Conservation (phyloP, 208 protist genomes). For the Trypanosoma vivax region DNA sequence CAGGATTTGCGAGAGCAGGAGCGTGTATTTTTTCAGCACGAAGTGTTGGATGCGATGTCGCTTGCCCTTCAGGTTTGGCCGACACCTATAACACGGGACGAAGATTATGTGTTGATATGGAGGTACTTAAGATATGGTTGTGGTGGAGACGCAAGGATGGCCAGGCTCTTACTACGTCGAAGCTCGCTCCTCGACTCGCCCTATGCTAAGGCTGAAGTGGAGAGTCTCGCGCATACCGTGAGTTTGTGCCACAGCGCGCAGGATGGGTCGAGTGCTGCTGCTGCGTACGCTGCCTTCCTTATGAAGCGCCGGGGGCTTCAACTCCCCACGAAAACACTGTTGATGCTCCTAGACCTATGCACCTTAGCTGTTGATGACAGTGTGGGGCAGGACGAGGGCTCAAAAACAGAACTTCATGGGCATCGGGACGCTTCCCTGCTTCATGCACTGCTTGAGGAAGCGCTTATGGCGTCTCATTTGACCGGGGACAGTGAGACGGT, state of each 20-base stretch:
- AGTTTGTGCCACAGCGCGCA: slow-evolving; percentile 16
- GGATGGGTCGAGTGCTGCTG: slow-evolving; percentile 9
- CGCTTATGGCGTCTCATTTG: slow-evolving; percentile 12
- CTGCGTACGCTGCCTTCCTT: slow-evolving; percentile 19
- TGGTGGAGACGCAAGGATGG: slow-evolving; percentile 10
- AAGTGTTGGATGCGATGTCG: slow-evolving; percentile 10
- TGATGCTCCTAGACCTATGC: slow-evolving; percentile 19
- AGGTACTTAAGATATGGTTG: slow-evolving; percentile 2
- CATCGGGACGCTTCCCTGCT: neutral
- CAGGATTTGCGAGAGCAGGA: slow-evolving; percentile 5
- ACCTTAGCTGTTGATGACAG: neutral
- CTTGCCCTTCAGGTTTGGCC: slow-evolving; percentile 14
- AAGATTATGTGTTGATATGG: slow-evolving; percentile 16
- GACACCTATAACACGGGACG: slow-evolving; percentile 6
- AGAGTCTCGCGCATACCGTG: slow-evolving; percentile 12
- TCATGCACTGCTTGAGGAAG: slow-evolving; percentile 8
- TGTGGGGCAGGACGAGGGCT: neutral
- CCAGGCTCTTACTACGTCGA: slow-evolving; percentile 3
- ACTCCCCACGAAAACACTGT: slow-evolving; percentile 18
- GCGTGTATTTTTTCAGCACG: slow-evolving; percentile 10
- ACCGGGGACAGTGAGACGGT: neutral
- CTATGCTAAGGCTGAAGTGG: slow-evolving; percentile 2
- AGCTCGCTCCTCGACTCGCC: slow-evolving; percentile 10
- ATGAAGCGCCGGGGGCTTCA: slow-evolving; percentile 4
- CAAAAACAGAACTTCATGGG: neutral